A percentile compares a stretch with the other conserved stretches of the same genome.
These are phyloP conservation scores for Pyrus communis DNA, from an alignment of 306 rosid species.

Conservation along the genomic window DNA sequence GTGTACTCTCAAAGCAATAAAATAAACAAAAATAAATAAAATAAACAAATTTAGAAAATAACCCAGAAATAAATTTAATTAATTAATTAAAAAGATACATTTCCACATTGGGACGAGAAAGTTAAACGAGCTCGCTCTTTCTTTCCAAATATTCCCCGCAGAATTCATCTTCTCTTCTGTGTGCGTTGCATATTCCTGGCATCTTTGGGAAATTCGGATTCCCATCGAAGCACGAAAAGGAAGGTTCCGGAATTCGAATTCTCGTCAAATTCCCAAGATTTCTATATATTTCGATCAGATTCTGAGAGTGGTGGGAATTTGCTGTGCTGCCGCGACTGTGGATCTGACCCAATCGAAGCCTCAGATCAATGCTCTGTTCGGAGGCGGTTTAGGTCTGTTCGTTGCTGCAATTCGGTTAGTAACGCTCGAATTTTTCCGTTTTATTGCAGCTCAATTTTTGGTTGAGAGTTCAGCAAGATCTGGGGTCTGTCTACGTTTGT, in stretches of 20 bases:
- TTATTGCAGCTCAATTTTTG: constrained; percentile 5
- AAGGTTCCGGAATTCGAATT: constrained; percentile 4
- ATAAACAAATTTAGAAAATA: not conserved
- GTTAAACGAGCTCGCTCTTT: not conserved
- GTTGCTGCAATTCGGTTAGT: constrained; percentile 2
- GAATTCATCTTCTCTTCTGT: constrained; percentile 6
- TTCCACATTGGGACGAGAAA: not conserved
- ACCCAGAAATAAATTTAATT: not conserved
- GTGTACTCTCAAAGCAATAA: constrained; percentile 43
- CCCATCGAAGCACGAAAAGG: not conserved
- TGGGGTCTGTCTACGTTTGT: constrained; percentile 11
- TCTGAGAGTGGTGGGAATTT: not conserved
- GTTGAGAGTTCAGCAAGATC: constrained; percentile 35
- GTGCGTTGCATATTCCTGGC: constrained; percentile 37
- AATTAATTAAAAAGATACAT: no score
- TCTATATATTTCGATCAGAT: not conserved
- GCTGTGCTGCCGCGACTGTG: constrained; percentile 16
- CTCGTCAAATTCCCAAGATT: not conserved
- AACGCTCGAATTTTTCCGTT: not conserved
- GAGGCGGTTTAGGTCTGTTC: constrained; percentile 35
- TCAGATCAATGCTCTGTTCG: constrained; percentile 32
- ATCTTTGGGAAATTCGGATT: constrained; percentile 25
- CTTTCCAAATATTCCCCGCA: constrained; percentile 12
- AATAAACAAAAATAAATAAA: not conserved
- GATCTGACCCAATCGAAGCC: constrained; percentile 32